Evolutionary conservation across 805 yeast genomes (phyloP).

Genomic region (Myxozyma melibiosi): DNA sequence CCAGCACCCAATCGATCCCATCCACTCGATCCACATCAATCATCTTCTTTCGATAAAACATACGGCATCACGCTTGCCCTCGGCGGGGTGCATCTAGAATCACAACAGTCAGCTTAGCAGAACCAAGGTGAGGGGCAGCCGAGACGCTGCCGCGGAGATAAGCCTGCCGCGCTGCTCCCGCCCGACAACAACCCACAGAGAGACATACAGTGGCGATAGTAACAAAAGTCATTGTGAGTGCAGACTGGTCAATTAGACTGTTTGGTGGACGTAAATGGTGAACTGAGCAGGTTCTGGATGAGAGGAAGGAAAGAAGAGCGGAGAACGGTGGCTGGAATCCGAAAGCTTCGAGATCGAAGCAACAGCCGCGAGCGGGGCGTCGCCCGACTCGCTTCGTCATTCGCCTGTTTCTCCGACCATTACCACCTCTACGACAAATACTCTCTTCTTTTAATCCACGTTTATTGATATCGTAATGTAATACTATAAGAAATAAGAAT

Average conservation of each 20-base stretch:
- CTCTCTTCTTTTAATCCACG: no score
- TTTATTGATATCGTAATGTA: background rate
- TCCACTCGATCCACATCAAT: no score
- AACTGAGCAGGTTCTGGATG: background rate
- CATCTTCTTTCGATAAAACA: no score
- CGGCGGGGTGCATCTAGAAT: background rate
- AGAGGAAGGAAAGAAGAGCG: background rate
- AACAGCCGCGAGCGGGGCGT: no score
- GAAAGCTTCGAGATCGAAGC: no score
- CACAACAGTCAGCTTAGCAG: background rate
- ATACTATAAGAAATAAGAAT: background rate
- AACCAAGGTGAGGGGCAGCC: background rate
- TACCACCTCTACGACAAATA: no score
- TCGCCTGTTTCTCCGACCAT: no score
- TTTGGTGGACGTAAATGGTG: no score
- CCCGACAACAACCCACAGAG: background rate
- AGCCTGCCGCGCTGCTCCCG: background rate
- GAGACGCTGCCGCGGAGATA: background rate
- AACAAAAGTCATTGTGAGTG: conserved; percentile 2
- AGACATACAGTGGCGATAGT: conserved; percentile 13
- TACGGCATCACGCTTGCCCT: conserved; percentile 17
- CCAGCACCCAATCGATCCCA: no score
- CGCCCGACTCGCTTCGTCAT: no score
- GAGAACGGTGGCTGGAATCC: no score
- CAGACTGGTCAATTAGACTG: background rate